Conservation (phyloP, 2,329 filamentous ascomycete species). For the Colletotrichum sp. region DNA sequence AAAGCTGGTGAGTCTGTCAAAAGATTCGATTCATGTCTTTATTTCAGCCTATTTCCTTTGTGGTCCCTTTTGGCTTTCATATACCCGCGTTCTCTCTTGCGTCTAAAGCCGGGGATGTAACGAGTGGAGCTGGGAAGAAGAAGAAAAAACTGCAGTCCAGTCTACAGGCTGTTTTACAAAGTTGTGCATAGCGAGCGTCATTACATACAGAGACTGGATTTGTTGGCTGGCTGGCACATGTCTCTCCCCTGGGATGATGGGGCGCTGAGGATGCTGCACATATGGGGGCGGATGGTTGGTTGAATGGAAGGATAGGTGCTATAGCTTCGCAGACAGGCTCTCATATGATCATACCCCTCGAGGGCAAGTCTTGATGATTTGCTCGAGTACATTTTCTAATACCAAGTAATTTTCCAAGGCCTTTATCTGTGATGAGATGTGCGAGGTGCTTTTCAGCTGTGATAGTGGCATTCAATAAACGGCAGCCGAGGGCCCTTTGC, state of each 20-base stretch:
- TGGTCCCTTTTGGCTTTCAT: slow-evolving; percentile 1
- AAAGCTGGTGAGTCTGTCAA: neutral
- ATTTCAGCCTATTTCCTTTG: slow-evolving; percentile 4
- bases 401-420: neutral
- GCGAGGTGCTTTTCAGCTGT: neutral
- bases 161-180: neutral
- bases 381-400: slow-evolving; percentile 11
- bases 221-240: neutral
- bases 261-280: neutral
- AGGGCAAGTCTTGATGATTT: slow-evolving; percentile 5
- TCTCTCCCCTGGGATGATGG: neutral
- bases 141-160: neutral
- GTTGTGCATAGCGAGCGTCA: slow-evolving; percentile 15
- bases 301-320: neutral
- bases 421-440: neutral
- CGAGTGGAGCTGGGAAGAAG: neutral
- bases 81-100: slow-evolving; percentile 18
- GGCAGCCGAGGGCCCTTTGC: neutral
- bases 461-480: neutral
- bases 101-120: slow-evolving; percentile 4
- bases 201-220: neutral
- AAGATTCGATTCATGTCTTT: neutral
- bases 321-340: slow-evolving; percentile 3
- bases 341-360: neutral
- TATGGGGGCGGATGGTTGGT: neutral